Percentiles rank a stretch among this genome's conserved stretches.
phyloP scores from a whole-genome alignment of 768 basidiomycete species.

The Kwoniella dejecticola region DNA sequence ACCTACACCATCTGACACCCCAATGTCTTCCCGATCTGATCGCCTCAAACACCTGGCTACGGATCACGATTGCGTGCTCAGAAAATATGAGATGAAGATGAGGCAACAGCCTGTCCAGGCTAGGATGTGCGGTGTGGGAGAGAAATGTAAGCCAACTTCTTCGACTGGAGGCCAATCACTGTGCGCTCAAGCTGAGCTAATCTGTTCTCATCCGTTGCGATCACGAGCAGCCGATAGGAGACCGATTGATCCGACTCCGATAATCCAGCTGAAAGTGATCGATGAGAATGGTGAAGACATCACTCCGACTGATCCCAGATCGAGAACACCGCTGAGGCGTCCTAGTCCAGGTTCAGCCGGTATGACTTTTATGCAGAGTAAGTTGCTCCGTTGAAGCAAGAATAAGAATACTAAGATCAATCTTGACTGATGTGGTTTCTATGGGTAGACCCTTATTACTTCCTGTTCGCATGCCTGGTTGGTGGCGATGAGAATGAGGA shows the following conservation, averaged over 20 bases:
- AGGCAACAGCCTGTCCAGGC: conserved; percentile 87
- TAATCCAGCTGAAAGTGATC: conserved; percentile 88
- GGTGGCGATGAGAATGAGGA: conserved; percentile 73
- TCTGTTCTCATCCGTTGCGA: conserved; percentile 9
- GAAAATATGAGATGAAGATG: conserved; percentile 81
- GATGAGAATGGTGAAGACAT: conserved; percentile 59
- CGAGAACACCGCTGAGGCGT: conserved; percentile 17
- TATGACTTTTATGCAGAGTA: conserved; percentile 53
- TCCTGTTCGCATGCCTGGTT: conserved; percentile 88
- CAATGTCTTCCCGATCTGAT: conserved; percentile 3
- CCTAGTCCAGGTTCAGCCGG: conserved; percentile 27
- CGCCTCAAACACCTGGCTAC: conserved; percentile 3
- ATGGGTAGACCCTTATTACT: conserved; percentile 81
- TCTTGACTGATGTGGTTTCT: too few relatives aligned
- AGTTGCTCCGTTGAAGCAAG: conserved; percentile 21
- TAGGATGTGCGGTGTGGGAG: conserved; percentile 59
- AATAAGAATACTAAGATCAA: too few relatives aligned
- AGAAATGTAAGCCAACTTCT: conserved; percentile 67
- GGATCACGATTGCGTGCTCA: conserved; percentile 56
- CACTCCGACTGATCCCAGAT: conserved; percentile 17
- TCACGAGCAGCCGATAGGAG: conserved; percentile 74
- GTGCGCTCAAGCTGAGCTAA: conserved; percentile 4
- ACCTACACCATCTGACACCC: conserved; percentile 8
- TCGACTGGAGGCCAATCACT: too few relatives aligned
- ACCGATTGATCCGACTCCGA: conserved; percentile 94